Base-by-base conservation (phyloP, 1,284 basidiomycete genomes). In the Pascua sp. region DNA sequence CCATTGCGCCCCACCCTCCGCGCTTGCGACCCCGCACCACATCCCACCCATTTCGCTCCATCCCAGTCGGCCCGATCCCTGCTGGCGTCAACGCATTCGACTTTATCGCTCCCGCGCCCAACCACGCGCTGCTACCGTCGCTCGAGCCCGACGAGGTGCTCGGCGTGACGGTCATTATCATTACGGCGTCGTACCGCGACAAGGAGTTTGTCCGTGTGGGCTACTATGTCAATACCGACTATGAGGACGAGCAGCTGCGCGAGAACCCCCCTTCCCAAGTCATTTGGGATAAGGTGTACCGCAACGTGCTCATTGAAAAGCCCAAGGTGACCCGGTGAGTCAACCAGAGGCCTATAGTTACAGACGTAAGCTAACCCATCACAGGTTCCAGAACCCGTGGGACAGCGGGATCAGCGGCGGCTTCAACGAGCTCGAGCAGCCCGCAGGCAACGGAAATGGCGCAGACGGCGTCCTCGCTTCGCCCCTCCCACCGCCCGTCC, bases 171-270 rank as follows among this genome's bases (percentile, higher is more conserved):
- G 96, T 96, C 18, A 96, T 93, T 77, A 88, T 99, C 68, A 85
- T 99, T 36, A 90, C 98, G 66, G 85, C 85, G 15, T 83, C 98
- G 37, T 89, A 91, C 51, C 88, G 95, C 71, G 86, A 93, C 75
- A 92, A 96, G 70, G 95, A 98, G 76, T 99, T 99, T 76, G 95
- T 99, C 42, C 86, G 95, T 43, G 94, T 99, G 17, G 95, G 96
- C 7, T 98, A 99, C 78, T 99, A 99, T 76, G 96, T 98, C 77
- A 96, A 98, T 75, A 98, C 94, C 49, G 94, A 97, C 73, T 98
- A 98, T 75, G 93, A 97, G 75, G 89, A 89, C 64, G 90, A 94
- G 61, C 90, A 91, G 78, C 86, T 92, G 84, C 88, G 85, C 71
- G 83, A 85, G 68, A 83, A 80, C 15, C 87, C 87, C 13, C 89